Base-by-base conservation (phyloP, 2,329 filamentous ascomycete species). In the Arthrobotrys entomopaga region DNA sequence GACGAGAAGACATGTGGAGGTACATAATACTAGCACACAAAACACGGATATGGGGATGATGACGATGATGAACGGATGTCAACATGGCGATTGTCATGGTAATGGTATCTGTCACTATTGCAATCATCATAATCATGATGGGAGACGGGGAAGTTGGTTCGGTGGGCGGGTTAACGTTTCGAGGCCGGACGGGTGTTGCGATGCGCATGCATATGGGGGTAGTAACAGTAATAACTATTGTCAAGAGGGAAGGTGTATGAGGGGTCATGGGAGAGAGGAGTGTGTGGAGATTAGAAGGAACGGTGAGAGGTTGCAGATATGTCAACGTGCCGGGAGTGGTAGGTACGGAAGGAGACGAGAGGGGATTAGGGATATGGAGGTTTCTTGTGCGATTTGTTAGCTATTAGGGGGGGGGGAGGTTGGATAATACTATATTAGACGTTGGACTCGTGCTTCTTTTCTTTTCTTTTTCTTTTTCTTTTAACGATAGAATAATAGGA, bases 271-370 rank as follows among this genome's bases (percentile, higher is more conserved):
- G 42, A 29, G 69, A 10, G 61, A 73, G 16, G 69, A 73, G 46
- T 73, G 69, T 24, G 69, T 73, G 19, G 69, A 73, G 52, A 73
- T 73, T 15, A 61, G 69, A 22, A 65, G 69, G 40, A 61, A 66
- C 43, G 69, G 69, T 15, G 69, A 73, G 50, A 65, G 59, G 8
- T 34, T 73, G 53, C 69, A 63, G 53, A 66, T 73, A 52, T 73
- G 69, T 19, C 69, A 65, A 11, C 61, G 69, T 26, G 48, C 53
- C 42, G 29, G 67, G 40, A 38, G 50, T 10, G 22, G 52, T 7
- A 60, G 69, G 20, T 58, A 61, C 46, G 56, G 69, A 8, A 65
- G 61, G 16, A 42, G 61, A 20, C 49, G 67, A 19, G 53, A 40
- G 3, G 29, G 48, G 49, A 60, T 34, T 15, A 57, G 46, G 15